Base-by-base conservation (phyloP, 2,329 filamentous ascomycete genomes). In the Trichoderma citrinoviride region DNA sequence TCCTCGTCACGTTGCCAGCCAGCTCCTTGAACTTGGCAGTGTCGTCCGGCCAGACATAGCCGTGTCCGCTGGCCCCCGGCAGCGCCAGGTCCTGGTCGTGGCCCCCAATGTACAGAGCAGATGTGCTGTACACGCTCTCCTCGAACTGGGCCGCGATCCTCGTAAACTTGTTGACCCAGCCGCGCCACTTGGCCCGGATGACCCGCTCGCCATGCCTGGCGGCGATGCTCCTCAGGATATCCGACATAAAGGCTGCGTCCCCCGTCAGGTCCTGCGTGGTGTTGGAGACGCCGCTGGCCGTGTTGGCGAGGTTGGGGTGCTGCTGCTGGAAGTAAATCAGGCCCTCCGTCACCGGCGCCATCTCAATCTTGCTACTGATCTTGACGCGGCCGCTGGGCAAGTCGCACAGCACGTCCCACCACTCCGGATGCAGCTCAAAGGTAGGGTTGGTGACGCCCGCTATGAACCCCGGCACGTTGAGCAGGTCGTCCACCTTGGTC, bases 381-480 rank as follows among this genome's bases (percentile, higher is more conserved):
- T 95, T 96, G 82, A 99, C 93, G 49, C 93, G 88, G 10, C 95
- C 95, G 1, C 89, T 94, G 0, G 93, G 90, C 47, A 99, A 82
- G 76, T 99, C 95, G 76, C 95, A 99, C 14, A 99, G 83, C 10
- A 99, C 79, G 77, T 99, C 95, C 95, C 95, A 99, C 95, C 95
- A 99, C 75, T 97, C 93, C 0, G 91, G 91, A 73, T 98, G 94
- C 73, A 93, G 87, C 67, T 94, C 93, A 75, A 99, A 99, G 0
- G 93, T 94, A 6, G 95, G 95, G 74, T 99, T 99, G 1, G 94
- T 99, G 46, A 99, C 95, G 65, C 95, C 95, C 3, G 95, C 95
- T 71, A 99, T 97, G 77, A 99, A 99, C 2, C 95, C 95, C 7
- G 95, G 94, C 0, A 99, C 95, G 72, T 96, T 94, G 54, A 99